Evolutionary conservation across 1,284 basidiomycete genomes (phyloP), one percentile per base, ranked within the genome.

Genomic region (Waitea zeae): DNA sequence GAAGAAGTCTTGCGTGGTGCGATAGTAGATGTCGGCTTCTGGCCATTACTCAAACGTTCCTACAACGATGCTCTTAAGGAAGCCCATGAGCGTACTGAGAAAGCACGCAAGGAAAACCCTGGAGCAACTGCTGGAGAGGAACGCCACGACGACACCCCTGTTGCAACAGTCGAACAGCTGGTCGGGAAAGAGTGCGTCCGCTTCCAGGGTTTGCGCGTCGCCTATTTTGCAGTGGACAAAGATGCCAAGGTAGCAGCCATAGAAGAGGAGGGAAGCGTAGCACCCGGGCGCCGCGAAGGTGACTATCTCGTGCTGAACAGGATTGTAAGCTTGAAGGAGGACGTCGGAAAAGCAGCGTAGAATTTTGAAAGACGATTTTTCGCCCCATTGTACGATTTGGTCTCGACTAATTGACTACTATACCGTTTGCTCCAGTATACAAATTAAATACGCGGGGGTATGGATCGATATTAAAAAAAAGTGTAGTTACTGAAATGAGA

Each of bases 151-250:
- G 66, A 61, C 37, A 71, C 66, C 14, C 79, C 79, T 5, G 69
- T 71, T 36, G 76, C 74, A 17, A 83, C 72, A 4, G 76, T 72
- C 28, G 80, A 79, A 38, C 82, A 88, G 54, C 64, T 95, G 29
- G 68, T 92, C 26, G 93, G 95, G 14, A 80, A 83, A 52, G 95
- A 98, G 55, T 83, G 80, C 51, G 73, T 98, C 34, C 69, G 95
- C 31, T 98, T 99, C 74, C 95, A 99, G 58, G 95, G 87, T 13
- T 68, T 98, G 56, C 75, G 95, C 13, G 78, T 95, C 32, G 95
- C 83, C 2, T 99, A 97, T 61, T 98, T 99, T 52, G 72, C 87
- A 7, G 62, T 97, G 20, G 95, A 99, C 54, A 79, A 77, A 50
- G 88, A 95, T 46, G 63, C 84, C 30, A 64, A 66, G 35, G 47